phyloP scores from a whole-genome alignment of 2,329 filamentous ascomycete species.

The Cercospora beticola region DNA sequence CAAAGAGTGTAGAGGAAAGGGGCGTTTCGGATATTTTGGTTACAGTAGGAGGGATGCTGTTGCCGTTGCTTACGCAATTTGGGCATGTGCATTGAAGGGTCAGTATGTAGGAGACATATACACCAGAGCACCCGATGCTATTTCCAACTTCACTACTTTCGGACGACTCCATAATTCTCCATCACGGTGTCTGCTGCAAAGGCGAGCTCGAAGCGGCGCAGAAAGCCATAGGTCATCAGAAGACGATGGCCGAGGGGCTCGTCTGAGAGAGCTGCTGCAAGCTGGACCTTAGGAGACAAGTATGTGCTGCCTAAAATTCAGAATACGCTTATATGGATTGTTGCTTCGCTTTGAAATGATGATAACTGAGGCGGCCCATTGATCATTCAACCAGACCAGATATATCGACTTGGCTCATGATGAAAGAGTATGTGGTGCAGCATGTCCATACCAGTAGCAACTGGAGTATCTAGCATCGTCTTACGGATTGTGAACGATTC shows the following conservation, averaged over 20 bases:
- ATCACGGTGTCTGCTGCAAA: neutral
- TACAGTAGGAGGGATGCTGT: conserved; percentile 72
- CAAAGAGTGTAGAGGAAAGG: conserved; percentile 1
- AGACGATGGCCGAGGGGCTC: neutral
- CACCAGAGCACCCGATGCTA: neutral
- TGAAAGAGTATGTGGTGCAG: neutral
- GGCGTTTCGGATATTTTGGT: conserved; percentile 58
- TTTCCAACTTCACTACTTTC: neutral
- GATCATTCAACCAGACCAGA: neutral
- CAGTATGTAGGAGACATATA: neutral
- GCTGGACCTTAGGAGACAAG: neutral
- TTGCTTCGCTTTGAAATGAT: neutral
- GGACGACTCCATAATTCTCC: neutral
- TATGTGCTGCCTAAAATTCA: neutral
- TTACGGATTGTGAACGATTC: neutral
- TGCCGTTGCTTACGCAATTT: conserved; percentile 75
- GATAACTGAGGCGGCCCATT: neutral
- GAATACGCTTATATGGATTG: neutral
- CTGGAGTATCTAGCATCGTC: neutral
- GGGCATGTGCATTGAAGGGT: conserved; percentile 65
- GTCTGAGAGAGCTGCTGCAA: neutral
- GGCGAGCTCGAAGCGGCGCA: neutral
- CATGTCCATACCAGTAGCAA: neutral
- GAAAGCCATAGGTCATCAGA: neutral
- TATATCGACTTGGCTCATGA: neutral